Conservation (phyloP, 192 early-diverging fungal genomes). For the Spinellus fusiger region DNA sequence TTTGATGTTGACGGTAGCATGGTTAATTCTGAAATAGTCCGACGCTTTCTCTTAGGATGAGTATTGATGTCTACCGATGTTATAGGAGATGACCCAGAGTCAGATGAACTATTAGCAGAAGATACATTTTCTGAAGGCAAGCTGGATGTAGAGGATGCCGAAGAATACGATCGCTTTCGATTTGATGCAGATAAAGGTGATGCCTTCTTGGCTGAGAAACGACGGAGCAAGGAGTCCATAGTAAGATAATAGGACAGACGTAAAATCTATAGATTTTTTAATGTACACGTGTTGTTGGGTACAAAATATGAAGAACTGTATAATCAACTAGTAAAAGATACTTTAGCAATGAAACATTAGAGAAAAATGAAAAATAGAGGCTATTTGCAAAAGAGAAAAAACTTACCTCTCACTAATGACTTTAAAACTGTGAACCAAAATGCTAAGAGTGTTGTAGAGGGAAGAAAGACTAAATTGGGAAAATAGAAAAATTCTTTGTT, state of each 20-base stretch:
- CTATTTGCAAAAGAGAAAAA: neutral
- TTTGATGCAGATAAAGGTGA: slow-evolving; percentile 3
- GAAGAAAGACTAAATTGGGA: neutral
- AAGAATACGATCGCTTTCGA: slow-evolving; percentile 12
- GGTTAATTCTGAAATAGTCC: neutral
- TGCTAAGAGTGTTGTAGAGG: neutral
- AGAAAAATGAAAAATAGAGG: neutral
- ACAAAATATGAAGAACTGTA: neutral
- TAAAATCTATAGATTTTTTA: too few species aligned
- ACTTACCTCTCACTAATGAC: neutral
- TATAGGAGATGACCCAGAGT: slow-evolving; percentile 17
- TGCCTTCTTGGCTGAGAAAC: neutral
- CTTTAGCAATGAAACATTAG: too few species aligned
- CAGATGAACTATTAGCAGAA: slow-evolving; percentile 11
- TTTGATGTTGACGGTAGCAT: neutral
- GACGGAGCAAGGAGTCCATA: neutral
- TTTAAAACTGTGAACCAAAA: neutral
- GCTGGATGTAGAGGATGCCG: slow-evolving; percentile 3
- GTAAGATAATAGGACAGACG: neutral
- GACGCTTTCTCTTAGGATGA: neutral
- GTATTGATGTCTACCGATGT: neutral
- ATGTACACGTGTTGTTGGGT: neutral
- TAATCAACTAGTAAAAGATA: too few species aligned
- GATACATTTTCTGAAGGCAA: slow-evolving; percentile 2
- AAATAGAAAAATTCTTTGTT: neutral